Conservation (phyloP, 169 alveolate genomes). For the Eimeria maxima region DNA sequence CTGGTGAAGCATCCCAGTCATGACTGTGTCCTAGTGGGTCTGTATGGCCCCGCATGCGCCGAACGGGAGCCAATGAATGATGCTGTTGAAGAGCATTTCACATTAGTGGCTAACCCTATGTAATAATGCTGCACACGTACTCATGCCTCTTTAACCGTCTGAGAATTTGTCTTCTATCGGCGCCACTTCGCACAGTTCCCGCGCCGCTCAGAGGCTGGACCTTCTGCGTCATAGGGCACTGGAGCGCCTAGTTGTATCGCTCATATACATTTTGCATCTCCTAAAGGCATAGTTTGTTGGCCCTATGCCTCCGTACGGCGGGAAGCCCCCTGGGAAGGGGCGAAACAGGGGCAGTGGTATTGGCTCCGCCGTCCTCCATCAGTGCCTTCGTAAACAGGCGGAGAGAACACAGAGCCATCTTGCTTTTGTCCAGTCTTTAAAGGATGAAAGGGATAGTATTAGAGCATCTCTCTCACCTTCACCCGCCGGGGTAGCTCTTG, state of each 20-base stretch:
- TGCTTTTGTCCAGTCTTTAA: slow-evolving; percentile 21
- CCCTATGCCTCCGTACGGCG: slow-evolving; percentile 37
- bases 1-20: background rate
- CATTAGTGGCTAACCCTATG: background rate
- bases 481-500: slow-evolving; percentile 57
- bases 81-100: background rate
- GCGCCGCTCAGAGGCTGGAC: background rate
- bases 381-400: slow-evolving; percentile 56
- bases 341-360: slow-evolving; percentile 1
- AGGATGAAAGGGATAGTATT: background rate
- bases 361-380: slow-evolving; percentile 65
- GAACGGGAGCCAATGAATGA: background rate
- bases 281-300: background rate
- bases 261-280: background rate
- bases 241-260: background rate
- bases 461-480: background rate
- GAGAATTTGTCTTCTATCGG: background rate
- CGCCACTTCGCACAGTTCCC: background rate
- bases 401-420: slow-evolving; percentile 17
- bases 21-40: background rate
- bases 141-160: background rate
- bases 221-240: background rate
- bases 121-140: background rate
- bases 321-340: slow-evolving; percentile 39
- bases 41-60: slow-evolving; percentile 13